These are phyloP conservation scores for Boletus sensibilis DNA, from an alignment of 768 basidiomycete genomes.

Conservation along the genomic window DNA sequence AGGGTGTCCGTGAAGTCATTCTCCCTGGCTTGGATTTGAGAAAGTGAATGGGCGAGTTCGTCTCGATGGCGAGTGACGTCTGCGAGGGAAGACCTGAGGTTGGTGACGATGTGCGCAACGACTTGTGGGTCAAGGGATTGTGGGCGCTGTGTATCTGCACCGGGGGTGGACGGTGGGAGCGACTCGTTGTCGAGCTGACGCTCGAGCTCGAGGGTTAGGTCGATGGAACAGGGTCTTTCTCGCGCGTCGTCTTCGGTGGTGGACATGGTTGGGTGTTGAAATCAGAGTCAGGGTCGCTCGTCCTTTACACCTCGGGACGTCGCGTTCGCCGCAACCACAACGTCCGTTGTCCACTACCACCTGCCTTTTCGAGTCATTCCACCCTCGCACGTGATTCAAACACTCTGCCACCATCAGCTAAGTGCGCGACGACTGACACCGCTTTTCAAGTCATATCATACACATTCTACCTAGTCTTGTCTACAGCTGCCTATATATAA, in stretches of 20 bases:
- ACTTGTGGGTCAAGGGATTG: slow-evolving; percentile 71
- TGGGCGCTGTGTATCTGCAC: slow-evolving; percentile 33
- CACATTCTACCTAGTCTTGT: not conserved
- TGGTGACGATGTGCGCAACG: slow-evolving; percentile 71
- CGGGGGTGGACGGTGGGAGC: slow-evolving; percentile 49
- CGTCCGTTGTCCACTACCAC: not conserved
- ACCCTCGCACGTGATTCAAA: slow-evolving; percentile 12
- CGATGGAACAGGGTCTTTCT: slow-evolving; percentile 55
- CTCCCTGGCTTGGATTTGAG: slow-evolving; percentile 51
- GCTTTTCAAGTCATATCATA: slow-evolving; percentile 8
- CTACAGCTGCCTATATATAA: not conserved
- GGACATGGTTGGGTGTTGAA: slow-evolving; percentile 29
- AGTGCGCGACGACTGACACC: not conserved
- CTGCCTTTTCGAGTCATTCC: not conserved
- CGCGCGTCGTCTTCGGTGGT: slow-evolving; percentile 24
- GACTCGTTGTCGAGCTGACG: slow-evolving; percentile 68
- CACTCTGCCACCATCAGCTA: not conserved
- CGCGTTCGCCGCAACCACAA: slow-evolving; percentile 9
- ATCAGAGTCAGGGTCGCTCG: not conserved
- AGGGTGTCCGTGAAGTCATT: slow-evolving; percentile 63
- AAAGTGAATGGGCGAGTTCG: slow-evolving; percentile 54
- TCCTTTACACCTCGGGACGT: not conserved
- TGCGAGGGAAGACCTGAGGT: slow-evolving; percentile 63
- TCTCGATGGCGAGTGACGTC: slow-evolving; percentile 73
- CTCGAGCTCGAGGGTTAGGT: slow-evolving; percentile 78